phyloP scores from a whole-genome alignment of 352 stramenopile species.

The Pythium phragmiticola region DNA sequence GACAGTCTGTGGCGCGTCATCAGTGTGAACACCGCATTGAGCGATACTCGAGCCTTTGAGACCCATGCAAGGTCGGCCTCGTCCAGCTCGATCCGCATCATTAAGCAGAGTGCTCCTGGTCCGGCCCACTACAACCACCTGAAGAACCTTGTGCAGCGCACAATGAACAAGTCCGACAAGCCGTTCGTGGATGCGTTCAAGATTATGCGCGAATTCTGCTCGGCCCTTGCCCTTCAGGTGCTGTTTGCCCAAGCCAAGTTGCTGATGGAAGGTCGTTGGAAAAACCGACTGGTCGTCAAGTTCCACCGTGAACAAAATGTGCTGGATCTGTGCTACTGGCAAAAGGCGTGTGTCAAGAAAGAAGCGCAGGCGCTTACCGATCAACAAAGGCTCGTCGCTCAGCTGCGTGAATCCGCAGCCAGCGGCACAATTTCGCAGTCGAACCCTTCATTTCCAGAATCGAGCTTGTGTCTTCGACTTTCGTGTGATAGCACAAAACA shows the following conservation, averaged over 20 bases:
- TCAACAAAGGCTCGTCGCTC: constrained; percentile 60
- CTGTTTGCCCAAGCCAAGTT: constrained; percentile 70
- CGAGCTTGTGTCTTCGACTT: constrained; percentile 68
- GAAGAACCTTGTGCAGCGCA: constrained; percentile 79
- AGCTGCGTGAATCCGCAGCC: constrained; percentile 45
- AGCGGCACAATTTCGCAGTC: constrained; percentile 17
- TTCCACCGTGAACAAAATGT: constrained; percentile 77
- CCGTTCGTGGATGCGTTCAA: constrained; percentile 79
- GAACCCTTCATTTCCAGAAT: constrained; percentile 53
- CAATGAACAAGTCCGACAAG: constrained; percentile 83
- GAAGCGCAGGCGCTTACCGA: constrained; percentile 48
- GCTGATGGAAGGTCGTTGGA: constrained; percentile 79
- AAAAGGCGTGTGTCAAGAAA: constrained; percentile 63
- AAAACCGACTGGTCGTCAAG: constrained; percentile 75
- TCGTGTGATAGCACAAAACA: constrained; percentile 61
- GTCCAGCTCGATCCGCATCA: constrained; percentile 71
- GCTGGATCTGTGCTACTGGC: constrained; percentile 84
- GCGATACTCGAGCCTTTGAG: constrained; percentile 55
- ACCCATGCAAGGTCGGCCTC: constrained; percentile 54
- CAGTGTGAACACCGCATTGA: constrained; percentile 76
- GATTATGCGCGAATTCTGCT: constrained; percentile 86
- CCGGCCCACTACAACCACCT: constrained; percentile 77
- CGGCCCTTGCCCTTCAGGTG: constrained; percentile 74
- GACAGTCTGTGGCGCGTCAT: constrained; percentile 80
- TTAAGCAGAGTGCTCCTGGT: constrained; percentile 73